Evolutionary conservation across 139 green algal genomes (phyloP), one percentile per base, ranked within the genome.

Genomic region (Chlamydomonas applanata): DNA sequence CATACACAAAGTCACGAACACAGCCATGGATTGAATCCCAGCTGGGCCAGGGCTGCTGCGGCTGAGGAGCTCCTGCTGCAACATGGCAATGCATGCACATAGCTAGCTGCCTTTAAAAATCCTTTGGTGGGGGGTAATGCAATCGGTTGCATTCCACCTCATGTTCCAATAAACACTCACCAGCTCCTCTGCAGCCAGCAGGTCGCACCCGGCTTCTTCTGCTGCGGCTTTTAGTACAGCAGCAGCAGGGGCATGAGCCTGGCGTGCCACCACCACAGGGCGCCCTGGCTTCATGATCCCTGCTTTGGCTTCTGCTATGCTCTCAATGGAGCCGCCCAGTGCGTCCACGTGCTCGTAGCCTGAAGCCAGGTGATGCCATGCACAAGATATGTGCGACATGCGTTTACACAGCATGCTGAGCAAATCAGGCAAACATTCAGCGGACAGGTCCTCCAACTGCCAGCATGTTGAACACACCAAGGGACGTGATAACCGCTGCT

Each of bases 261-360:
- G 92, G 14, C 45, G 53, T 0, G 65, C 82, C 5, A 97, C 19
- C 33, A 97, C 79, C n/a, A 86, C 79, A 4, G 90, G 87, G 46
- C 82, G 57, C 0, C 83, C 84, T 0, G 73, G 16, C 76, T 91
- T 90, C 76, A 93, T 79, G 57, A 96, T 94, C 30, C 92, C 92
- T 0, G 91, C 91, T 40, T 97, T 97, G 69, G 91, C 90, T 7
- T 61, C 59, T 11, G 92, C 87, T 11, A 96, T 93, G 63, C 34
- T 74, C 32, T 77, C 34, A 22, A 95, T 60, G 52, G 29, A 87
- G 49, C 89, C 92, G 2, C 91, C 92, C 27, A 97, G 79, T 0
- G 91, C 91, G 1, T 76, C 85, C 30, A 89, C 64, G 54, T 97
- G 92, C 29, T 97, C 92, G 5, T 70, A 33, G 5, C 89, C 80